Conservation (phyloP, 768 basidiomycete species). For the Phlegmacium glaucopus region DNA sequence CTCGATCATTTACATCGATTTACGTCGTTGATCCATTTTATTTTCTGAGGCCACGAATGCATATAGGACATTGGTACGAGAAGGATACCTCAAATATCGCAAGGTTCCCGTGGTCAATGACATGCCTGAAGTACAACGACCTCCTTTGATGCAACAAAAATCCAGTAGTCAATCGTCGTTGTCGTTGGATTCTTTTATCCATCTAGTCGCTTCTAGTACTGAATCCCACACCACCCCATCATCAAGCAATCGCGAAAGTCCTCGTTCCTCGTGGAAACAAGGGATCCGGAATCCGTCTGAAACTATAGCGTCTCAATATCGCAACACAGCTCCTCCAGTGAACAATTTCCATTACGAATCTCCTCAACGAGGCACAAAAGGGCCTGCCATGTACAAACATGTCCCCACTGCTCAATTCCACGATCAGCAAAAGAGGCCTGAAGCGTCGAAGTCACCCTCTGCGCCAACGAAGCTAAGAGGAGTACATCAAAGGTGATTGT, state of each 20-base stretch:
- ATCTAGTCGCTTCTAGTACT: constrained; percentile 24
- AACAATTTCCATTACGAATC: constrained; percentile 18
- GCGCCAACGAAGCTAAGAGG: neutral
- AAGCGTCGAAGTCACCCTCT: constrained; percentile 3
- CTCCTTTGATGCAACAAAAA: constrained; percentile 19
- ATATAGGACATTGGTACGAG: constrained; percentile 51
- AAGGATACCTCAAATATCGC: constrained; percentile 21
- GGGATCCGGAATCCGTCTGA: constrained; percentile 18
- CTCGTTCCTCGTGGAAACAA: constrained; percentile 17
- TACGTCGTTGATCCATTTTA: constrained; percentile 5
- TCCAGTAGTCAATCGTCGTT: constrained; percentile 22
- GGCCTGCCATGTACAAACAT: constrained; percentile 12
- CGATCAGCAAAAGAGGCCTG: constrained; percentile 1
- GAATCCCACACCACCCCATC: constrained; percentile 29
- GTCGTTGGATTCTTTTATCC: constrained; percentile 26
- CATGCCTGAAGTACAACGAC: constrained; percentile 7
- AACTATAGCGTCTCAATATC: constrained; percentile 15
- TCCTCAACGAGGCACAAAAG: constrained; percentile 11
- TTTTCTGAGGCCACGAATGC: constrained; percentile 48
- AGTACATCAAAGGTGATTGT: too few species aligned
- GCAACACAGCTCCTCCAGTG: constrained; percentile 10
- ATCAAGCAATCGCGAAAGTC: constrained; percentile 24
- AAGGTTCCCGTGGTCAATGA: constrained; percentile 13
- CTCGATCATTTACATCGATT: constrained; percentile 9
- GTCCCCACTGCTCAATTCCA: constrained; percentile 9